A percentile compares a stretch with the other conserved stretches of the same genome.
Evolutionary conservation across 2,329 filamentous ascomycete species (phyloP).

Genomic region (Alternaria tenuissima): DNA sequence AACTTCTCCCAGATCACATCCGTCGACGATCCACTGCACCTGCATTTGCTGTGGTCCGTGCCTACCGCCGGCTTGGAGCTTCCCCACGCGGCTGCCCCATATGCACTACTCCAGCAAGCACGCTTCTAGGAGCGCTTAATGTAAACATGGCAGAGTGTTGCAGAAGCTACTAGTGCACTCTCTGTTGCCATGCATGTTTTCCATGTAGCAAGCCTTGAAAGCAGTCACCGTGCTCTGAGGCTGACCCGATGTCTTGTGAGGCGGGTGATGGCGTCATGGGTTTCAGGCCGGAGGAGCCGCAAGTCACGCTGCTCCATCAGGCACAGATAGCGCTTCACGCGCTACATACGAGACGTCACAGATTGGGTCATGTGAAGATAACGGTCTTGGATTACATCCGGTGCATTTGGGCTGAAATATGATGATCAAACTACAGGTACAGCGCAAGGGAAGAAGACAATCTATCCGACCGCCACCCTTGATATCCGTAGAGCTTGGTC

Average conservation of each 20-base stretch:
- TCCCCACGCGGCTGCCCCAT: constrained; percentile 20
- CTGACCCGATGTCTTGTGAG: constrained; percentile 19
- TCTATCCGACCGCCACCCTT: constrained; percentile 7
- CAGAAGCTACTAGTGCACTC: background rate
- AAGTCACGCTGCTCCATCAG: constrained; percentile 43
- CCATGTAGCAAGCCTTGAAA: background rate
- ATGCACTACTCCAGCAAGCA: constrained; percentile 4
- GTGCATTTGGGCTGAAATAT: constrained; percentile 30
- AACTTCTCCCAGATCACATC: constrained; percentile 19
- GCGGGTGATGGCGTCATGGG: constrained; percentile 45
- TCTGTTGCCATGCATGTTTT: background rate
- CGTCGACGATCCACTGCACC: constrained; percentile 24
- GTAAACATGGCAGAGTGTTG: background rate
- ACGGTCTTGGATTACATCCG: constrained; percentile 20
- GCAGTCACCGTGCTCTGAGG: constrained; percentile 1
- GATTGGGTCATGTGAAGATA: background rate
- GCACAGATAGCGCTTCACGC: constrained; percentile 21
- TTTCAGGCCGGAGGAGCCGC: constrained; percentile 39
- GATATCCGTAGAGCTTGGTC: background rate
- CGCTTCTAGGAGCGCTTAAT: background rate
- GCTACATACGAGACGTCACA: constrained; percentile 11
- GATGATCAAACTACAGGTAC: constrained; percentile 34
- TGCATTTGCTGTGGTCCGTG: constrained; percentile 28
- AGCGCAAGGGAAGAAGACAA: constrained; percentile 25
- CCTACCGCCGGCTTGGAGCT: constrained; percentile 18